Percentiles rank a stretch among this genome's conserved stretches.
These are phyloP conservation scores for Mucor irregularis DNA, from an alignment of 371 early-diverging fungal genomes.

Conservation along the genomic window DNA sequence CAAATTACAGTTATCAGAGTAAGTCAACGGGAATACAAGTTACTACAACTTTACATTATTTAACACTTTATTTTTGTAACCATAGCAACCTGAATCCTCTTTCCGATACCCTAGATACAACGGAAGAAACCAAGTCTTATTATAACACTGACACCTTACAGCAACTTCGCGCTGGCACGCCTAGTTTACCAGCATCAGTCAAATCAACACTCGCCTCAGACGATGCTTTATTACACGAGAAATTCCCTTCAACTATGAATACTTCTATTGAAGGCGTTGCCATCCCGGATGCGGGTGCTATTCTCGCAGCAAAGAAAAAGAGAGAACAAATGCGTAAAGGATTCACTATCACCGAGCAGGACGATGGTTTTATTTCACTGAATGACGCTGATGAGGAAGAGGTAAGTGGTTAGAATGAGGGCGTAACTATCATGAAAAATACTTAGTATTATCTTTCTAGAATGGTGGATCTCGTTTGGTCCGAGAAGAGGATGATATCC, in stretches of 20 bases:
- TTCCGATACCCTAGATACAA: constrained; percentile 5
- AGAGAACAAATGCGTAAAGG: constrained; percentile 50
- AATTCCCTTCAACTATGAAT: constrained; percentile 41
- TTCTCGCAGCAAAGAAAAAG: constrained; percentile 56
- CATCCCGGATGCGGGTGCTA: constrained; percentile 51
- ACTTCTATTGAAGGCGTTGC: constrained; percentile 14
- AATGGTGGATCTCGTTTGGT: constrained; percentile 37
- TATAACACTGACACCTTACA: constrained; percentile 36
- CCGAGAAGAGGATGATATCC: constrained; percentile 57
- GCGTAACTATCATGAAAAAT: too few relatives aligned
- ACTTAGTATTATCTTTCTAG: background rate
- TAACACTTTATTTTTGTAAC: too few relatives aligned
- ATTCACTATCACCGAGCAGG: constrained; percentile 28
- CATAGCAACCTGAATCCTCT: background rate
- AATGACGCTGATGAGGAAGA: constrained; percentile 16
- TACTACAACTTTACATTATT: background rate
- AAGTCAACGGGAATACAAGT: background rate
- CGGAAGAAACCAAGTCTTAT: background rate
- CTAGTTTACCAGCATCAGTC: constrained; percentile 31
- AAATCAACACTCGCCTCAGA: constrained; percentile 11
- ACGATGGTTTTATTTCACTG: constrained; percentile 43
- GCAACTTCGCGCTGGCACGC: constrained; percentile 40
- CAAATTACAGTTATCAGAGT: constrained; percentile 29
- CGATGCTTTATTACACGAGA: constrained; percentile 40
- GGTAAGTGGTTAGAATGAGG: too few relatives aligned